These are phyloP conservation scores for Bryoerythrophyllum caledonicum DNA, from an alignment of 225 moss, liverwort and hornwort genomes.

Conservation along the genomic window DNA sequence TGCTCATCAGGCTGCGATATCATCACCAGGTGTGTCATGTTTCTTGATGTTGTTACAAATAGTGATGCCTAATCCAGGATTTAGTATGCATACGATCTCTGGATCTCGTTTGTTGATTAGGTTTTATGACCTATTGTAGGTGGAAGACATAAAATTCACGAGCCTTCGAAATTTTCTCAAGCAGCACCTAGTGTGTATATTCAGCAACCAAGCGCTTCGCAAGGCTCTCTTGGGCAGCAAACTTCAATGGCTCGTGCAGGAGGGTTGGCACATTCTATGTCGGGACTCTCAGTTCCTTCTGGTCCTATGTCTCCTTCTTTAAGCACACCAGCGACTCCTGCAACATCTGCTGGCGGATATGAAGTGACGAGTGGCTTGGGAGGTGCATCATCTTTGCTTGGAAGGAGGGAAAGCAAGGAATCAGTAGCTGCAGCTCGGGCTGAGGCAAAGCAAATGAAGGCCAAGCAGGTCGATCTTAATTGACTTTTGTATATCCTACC, in stretches of 20 bases:
- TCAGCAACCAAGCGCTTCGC: slow-evolving; percentile 61
- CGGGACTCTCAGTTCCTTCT: slow-evolving; percentile 60
- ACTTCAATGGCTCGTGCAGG: slow-evolving; percentile 46
- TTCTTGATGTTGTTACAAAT: slow-evolving; percentile 1
- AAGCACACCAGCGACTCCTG: slow-evolving; percentile 83
- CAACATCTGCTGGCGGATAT: slow-evolving; percentile 80
- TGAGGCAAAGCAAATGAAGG: slow-evolving; percentile 73
- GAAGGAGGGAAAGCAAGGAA: slow-evolving; percentile 85
- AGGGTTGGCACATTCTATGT: slow-evolving; percentile 45
- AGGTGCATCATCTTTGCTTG: slow-evolving; percentile 68
- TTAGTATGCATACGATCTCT: not conserved
- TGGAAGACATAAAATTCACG: slow-evolving; percentile 38
- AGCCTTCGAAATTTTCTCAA: slow-evolving; percentile 40
- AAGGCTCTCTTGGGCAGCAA: slow-evolving; percentile 67
- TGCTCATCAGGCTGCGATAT: slow-evolving; percentile 33
- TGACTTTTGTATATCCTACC: not conserved
- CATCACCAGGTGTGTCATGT: slow-evolving; percentile 43
- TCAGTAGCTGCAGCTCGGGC: slow-evolving; percentile 64
- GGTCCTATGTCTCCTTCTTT: slow-evolving; percentile 55
- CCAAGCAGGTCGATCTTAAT: slow-evolving; percentile 52
- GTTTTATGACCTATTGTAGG: slow-evolving; percentile 35
- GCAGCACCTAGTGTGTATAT: slow-evolving; percentile 39
- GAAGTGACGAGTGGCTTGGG: slow-evolving; percentile 68
- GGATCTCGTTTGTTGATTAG: slow-evolving; percentile 14
- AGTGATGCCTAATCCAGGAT: not conserved